Conservation (phyloP, 1,284 basidiomycete genomes). For the Microbotryomycetes sp. region DNA sequence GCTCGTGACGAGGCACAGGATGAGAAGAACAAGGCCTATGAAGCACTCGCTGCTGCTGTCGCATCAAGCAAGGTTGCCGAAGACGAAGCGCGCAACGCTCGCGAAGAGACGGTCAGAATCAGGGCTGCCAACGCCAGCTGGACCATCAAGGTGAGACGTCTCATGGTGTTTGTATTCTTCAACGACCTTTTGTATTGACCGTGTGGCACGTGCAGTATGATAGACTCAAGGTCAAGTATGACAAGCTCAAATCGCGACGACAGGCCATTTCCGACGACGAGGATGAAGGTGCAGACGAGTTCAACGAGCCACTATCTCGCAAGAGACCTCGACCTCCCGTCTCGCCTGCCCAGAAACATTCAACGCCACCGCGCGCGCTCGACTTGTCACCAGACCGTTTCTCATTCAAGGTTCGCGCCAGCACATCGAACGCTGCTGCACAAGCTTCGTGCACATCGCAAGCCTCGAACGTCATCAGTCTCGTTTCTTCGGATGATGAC, state of each 20-base stretch:
- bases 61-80: conserved; percentile 3
- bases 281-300: background rate
- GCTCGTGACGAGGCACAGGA: background rate
- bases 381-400: background rate
- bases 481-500: background rate
- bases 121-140: background rate
- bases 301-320: background rate
- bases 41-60: background rate
- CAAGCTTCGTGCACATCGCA: background rate
- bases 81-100: background rate
- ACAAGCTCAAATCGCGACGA: conserved; percentile 7
- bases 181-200: background rate
- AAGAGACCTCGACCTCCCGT: background rate
- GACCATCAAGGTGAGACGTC: background rate
- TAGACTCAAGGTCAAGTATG: background rate
- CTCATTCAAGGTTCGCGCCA: background rate
- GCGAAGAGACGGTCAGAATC: background rate
- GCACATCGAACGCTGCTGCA: background rate
- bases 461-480: background rate
- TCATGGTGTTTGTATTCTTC: background rate
- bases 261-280: background rate
- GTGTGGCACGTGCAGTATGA: background rate
- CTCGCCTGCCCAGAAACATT: background rate
- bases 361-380: background rate
- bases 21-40: background rate